Percentiles rank a stretch among this genome's conserved stretches.
phyloP scores from a whole-genome alignment of 192 early-diverging fungal species.

The Coemansia sp. region DNA sequence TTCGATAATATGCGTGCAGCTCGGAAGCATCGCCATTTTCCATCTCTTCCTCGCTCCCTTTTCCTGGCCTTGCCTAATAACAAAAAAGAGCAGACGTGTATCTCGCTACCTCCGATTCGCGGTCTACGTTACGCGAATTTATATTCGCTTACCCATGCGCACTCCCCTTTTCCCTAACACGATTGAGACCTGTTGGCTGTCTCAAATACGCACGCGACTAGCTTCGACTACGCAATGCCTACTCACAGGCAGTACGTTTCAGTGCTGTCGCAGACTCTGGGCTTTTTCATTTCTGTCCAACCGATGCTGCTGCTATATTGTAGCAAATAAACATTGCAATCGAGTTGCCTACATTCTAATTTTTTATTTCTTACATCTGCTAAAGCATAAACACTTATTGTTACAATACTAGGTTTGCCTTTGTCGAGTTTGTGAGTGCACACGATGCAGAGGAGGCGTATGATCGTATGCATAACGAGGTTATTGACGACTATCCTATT shows the following conservation, averaged over 20 bases:
- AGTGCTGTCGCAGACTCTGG: neutral
- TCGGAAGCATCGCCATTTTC: neutral
- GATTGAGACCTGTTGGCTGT: neutral
- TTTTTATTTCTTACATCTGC: neutral
- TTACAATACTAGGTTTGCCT: conserved; percentile 70
- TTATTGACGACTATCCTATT: conserved; percentile 76
- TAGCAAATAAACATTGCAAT: neutral
- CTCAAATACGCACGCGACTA: neutral
- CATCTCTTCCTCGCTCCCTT: neutral
- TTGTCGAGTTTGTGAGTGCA: conserved; percentile 92
- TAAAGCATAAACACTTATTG: neutral
- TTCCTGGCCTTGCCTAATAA: neutral
- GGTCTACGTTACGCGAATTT: neutral
- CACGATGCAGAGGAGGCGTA: conserved; percentile 92
- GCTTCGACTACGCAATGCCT: neutral
- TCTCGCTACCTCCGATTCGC: neutral
- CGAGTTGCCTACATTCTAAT: neutral
- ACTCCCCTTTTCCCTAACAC: neutral
- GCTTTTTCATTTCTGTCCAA: neutral
- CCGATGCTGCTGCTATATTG: neutral
- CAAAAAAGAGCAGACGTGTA: neutral
- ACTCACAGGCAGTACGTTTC: neutral
- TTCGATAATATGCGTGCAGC: neutral
- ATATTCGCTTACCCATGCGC: neutral
- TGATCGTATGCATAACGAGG: conserved; percentile 84